These are phyloP conservation scores for Cenchrus purpureus DNA, from an alignment of 176 grass and related monocot genomes.

Conservation along the genomic window DNA sequence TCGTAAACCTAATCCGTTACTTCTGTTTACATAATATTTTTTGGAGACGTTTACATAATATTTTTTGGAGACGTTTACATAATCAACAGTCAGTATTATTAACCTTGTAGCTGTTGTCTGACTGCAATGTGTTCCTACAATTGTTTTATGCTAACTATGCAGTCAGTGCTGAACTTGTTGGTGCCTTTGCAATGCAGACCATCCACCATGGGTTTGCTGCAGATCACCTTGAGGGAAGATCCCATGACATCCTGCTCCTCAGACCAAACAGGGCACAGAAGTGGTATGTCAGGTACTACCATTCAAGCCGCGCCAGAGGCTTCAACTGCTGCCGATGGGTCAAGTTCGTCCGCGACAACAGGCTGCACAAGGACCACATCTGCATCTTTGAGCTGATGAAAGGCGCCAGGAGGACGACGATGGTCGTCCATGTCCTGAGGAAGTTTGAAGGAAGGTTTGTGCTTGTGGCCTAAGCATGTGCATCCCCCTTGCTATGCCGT, in stretches of 20 bases:
- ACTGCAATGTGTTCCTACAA: not conserved
- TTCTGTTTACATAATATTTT: not conserved
- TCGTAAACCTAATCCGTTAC: no score
- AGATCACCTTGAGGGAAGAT: conserved; percentile 39
- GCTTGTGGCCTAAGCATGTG: conserved; percentile 18
- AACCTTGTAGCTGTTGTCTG: not conserved
- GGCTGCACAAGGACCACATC: conserved; percentile 30
- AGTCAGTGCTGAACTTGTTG: not conserved
- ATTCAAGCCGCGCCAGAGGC: not conserved
- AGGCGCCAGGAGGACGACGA: not conserved
- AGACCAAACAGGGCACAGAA: conserved; percentile 35
- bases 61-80: not conserved
- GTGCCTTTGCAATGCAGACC: conserved; percentile 14
- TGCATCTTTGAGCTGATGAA: conserved; percentile 54
- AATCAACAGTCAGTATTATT: not conserved
- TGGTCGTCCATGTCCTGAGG: conserved; percentile 35
- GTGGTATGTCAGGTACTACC: conserved; percentile 39
- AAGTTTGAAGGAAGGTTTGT: conserved; percentile 19
- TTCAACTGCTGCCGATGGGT: conserved; percentile 38
- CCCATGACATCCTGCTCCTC: conserved; percentile 27
- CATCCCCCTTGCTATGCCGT: not conserved
- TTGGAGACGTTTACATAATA: not conserved
- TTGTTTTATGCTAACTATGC: not conserved
- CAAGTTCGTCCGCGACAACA: conserved; percentile 33
- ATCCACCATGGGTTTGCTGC: conserved; percentile 38